Evolutionary conservation across 1,284 basidiomycete genomes (phyloP), one percentile per base, ranked within the genome.

Genomic region (Phellopilus nigrolimitatus): DNA sequence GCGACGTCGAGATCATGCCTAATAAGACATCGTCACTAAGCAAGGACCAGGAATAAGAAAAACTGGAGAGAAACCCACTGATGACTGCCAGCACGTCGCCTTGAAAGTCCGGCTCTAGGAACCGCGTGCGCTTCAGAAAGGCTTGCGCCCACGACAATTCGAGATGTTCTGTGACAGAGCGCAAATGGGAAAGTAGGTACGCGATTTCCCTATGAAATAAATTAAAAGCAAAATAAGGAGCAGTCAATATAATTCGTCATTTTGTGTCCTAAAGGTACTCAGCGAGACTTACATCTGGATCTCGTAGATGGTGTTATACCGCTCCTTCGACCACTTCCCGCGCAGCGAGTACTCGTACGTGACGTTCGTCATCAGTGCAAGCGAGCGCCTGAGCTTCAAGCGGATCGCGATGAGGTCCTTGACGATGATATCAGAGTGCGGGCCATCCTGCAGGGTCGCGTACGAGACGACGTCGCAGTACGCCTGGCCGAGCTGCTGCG

Each of bases 61-160:
- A 7, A 36, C 15, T n/a, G n/a, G n/a, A 41, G 25, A 17, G 9
- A 15, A 27, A 61, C 81, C 54, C 55, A 88, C 84, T 84, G 56
- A 91, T 82, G 10, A 91, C 84, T 7, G 88, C 84, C 9, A 92
- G 70, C 5, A 90, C 75, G 56, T 93, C 91, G 2, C 90, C 91
- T 53, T 93, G 80, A 60, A 94, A 94, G 56, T 84, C 78, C 0
- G 86, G 78, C 63, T 94, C 89, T 10, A 84, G 68, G 56, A 94
- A 79, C 1, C 88, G 74, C 0, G 89, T 90, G 15, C 90, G 71
- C 15, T 77, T 76, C 12, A 94, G 71, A 55, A 93, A 81, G 0
- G 90, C 91, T 24, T 76, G 76, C n/a, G 79, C 77, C 90, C 86
- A 94, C 12, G 76, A 70, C 0, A 80, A 78, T 47, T 88, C 83